A percentile compares a stretch with the other conserved stretches of the same genome.
phyloP scores from a whole-genome alignment of 305 asterid species.

The Ilex paraguariensis region DNA sequence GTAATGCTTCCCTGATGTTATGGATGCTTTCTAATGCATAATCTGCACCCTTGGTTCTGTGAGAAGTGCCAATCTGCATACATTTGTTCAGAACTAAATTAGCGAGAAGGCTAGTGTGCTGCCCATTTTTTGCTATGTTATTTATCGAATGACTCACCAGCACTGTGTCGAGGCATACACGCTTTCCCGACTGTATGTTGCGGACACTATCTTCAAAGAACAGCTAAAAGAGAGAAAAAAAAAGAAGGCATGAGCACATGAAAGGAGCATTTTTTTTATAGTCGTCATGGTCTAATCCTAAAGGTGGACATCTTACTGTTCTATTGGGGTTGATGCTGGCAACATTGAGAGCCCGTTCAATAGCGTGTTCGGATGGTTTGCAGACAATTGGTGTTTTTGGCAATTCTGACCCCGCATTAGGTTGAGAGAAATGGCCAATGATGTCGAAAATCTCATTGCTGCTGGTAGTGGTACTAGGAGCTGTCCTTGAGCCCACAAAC shows the following conservation, averaged over 20 bases:
- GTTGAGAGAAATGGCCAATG: conserved; percentile 59
- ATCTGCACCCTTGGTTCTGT: conserved; percentile 84
- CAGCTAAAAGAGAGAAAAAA: conserved; percentile 35
- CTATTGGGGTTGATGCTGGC: conserved; percentile 73
- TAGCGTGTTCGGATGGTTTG: conserved; percentile 80
- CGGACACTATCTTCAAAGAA: conserved; percentile 92
- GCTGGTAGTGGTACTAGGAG: conserved; percentile 10
- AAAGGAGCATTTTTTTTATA: neutral
- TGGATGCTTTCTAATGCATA: conserved; percentile 88
- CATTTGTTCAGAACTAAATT: neutral
- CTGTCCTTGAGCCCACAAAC: conserved; percentile 39
- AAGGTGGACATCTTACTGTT: conserved; percentile 46
- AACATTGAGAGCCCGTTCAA: conserved; percentile 61
- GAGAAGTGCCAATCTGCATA: conserved; percentile 76
- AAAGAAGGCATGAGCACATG: neutral
- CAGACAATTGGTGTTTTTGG: conserved; percentile 87
- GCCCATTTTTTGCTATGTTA: too few species aligned
- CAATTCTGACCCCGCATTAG: conserved; percentile 40
- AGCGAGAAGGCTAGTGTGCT: too few species aligned
- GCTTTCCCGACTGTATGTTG: conserved; percentile 74
- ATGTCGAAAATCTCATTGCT: conserved; percentile 60
- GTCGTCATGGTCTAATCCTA: neutral
- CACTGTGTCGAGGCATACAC: conserved; percentile 73
- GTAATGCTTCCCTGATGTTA: conserved; percentile 82
- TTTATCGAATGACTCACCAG: conserved; percentile 33